A percentile compares a stretch with the other conserved stretches of the same genome.
Conservation (phyloP, 352 stramenopile genomes). For the Pythium sukuiense region DNA sequence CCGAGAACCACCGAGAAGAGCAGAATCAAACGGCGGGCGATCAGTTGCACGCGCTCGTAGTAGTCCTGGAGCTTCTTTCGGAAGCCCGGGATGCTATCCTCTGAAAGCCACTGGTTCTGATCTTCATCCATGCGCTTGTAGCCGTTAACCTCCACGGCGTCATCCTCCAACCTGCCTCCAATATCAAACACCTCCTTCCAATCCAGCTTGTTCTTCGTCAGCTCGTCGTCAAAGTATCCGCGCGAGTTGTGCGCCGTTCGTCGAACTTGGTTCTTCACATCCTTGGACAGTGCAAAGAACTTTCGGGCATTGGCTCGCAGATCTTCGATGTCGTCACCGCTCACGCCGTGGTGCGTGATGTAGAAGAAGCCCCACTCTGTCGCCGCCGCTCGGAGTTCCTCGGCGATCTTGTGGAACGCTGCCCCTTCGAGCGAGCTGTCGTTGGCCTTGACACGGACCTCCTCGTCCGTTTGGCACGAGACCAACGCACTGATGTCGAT, state of each 20-base stretch:
- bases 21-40: slow-evolving; percentile 50
- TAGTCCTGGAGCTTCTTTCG: slow-evolving; percentile 38
- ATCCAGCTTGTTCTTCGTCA: slow-evolving; percentile 93
- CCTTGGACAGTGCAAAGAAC: slow-evolving; percentile 83
- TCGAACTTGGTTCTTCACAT: slow-evolving; percentile 48
- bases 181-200: slow-evolving; percentile 91
- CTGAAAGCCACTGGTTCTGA: slow-evolving; percentile 78
- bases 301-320: slow-evolving; percentile 61
- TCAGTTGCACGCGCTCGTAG: slow-evolving; percentile 46
- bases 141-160: slow-evolving; percentile 32
- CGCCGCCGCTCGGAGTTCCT: slow-evolving; percentile 49
- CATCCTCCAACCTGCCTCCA: slow-evolving; percentile 38
- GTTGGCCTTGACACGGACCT: slow-evolving; percentile 25
- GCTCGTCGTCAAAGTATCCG: slow-evolving; percentile 93
- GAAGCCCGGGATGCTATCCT: slow-evolving; percentile 54
- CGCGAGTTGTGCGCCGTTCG: slow-evolving; percentile 79
- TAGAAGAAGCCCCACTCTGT: slow-evolving; percentile 93
- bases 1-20: slow-evolving; percentile 56
- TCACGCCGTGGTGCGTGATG: slow-evolving; percentile 80
- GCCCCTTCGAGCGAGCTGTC: slow-evolving; percentile 32
- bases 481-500: slow-evolving; percentile 49
- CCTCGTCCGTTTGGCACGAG: slow-evolving; percentile 37
- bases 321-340: slow-evolving; percentile 44
- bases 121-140: slow-evolving; percentile 69
- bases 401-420: slow-evolving; percentile 36